Conservation (phyloP, 306 rosid species). For the Citrullus amarus region DNA sequence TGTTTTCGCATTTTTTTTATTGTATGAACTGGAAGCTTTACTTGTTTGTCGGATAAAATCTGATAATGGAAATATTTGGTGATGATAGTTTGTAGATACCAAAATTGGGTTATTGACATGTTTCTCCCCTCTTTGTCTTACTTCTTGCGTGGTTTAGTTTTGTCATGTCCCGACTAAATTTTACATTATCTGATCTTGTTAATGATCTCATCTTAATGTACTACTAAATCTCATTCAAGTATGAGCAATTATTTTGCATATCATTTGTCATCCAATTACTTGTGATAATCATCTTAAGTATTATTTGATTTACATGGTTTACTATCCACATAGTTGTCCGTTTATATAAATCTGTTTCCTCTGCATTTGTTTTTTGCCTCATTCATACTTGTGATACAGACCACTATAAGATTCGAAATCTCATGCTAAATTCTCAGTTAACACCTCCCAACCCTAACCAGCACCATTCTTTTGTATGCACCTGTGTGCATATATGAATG, state of each 20-base stretch:
- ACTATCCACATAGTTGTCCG: not conserved
- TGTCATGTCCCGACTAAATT: not conserved
- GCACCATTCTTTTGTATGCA: not conserved
- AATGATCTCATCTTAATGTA: not conserved
- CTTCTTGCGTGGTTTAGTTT: not conserved
- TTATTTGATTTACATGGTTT: not conserved
- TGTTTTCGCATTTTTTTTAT: not conserved
- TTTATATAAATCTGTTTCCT: not conserved
- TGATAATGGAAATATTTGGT: not conserved
- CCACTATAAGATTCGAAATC: not conserved
- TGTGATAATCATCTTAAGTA: not conserved
- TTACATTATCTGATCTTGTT: not conserved
- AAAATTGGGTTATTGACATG: not conserved
- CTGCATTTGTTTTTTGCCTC: not conserved
- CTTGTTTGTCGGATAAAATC: not conserved
- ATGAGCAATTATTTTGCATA: not conserved
- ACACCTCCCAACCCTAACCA: not conserved
- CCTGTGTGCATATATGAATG: not conserved
- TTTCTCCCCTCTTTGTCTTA: not conserved
- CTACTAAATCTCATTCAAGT: not conserved
- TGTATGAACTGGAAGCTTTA: not conserved
- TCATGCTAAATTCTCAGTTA: not conserved
- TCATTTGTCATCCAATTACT: not conserved
- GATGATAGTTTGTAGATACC: not conserved
- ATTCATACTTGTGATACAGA: not conserved